These are phyloP conservation scores for Phyllostachys edulis DNA, from an alignment of 176 grass and related monocot genomes.

Conservation along the genomic window DNA sequence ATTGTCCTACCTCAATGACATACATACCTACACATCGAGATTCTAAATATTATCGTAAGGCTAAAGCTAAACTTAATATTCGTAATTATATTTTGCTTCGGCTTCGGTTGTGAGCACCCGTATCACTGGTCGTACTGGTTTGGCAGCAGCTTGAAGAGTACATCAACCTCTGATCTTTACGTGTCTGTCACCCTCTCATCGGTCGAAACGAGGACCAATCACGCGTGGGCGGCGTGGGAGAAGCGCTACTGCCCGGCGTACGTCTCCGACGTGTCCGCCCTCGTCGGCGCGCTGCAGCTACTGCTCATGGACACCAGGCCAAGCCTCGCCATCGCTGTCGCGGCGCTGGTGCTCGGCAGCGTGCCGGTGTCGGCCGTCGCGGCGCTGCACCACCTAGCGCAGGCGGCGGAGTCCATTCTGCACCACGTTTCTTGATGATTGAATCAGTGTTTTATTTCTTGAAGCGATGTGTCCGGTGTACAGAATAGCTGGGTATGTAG, in stretches of 20 bases:
- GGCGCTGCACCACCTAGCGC: conserved; percentile 29
- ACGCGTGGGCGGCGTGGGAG: background rate
- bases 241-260: conserved; percentile 30
- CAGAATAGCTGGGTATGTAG: background rate
- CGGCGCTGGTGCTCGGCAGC: conserved; percentile 36
- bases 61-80: no score
- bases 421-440: conserved; percentile 23
- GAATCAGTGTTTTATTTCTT: no score
- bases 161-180: background rate
- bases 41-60: no score
- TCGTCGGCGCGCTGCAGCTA: conserved; percentile 56
- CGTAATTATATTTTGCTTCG: no score
- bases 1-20: no score
- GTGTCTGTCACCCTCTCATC: background rate
- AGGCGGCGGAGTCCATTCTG: conserved; percentile 12
- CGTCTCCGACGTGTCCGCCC: conserved; percentile 43
- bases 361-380: conserved; percentile 49
- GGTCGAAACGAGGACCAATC: background rate
- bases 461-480: background rate
- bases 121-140: no score
- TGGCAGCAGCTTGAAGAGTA: background rate
- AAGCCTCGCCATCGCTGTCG: conserved; percentile 32
- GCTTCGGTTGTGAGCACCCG: no score
- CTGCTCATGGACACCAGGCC: conserved; percentile 56
- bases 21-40: no score